Conservation (phyloP, 148 eudicot genomes). For the Rhododendron vialii region DNA sequence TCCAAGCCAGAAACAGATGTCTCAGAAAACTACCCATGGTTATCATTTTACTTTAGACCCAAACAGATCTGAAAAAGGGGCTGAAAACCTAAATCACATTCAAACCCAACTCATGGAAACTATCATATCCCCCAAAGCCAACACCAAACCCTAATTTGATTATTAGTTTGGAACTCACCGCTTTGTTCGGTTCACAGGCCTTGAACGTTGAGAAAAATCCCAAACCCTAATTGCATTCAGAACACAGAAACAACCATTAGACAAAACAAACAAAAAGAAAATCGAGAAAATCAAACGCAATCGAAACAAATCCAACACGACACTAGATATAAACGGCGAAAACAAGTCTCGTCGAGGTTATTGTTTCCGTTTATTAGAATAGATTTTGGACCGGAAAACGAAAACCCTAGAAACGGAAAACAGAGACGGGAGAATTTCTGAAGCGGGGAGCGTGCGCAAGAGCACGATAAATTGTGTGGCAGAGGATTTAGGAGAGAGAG, state of each 20-base stretch:
- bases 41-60: not conserved
- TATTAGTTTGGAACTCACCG: slow-evolving; percentile 17
- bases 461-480: not conserved
- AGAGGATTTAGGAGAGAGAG: not conserved
- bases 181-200: not conserved
- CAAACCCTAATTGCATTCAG: slow-evolving; percentile 33
- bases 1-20: not conserved
- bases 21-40: not conserved
- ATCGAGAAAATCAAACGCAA: not conserved
- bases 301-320: not conserved
- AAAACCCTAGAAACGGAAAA: not conserved
- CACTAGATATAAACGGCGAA: not conserved
- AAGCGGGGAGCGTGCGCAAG: not conserved
- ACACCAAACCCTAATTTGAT: not conserved
- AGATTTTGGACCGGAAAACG: not conserved
- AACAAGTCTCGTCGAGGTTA: not conserved
- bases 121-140: not conserved
- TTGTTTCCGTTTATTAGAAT: not conserved
- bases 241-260: slow-evolving; percentile 30
- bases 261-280: not conserved
- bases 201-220: slow-evolving; percentile 7
- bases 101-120: not conserved
- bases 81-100: not conserved
- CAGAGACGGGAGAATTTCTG: not conserved
- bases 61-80: not conserved